Percentiles rank a stretch among this genome's conserved stretches.
Conservation (phyloP, 139 green algal genomes). For the Gonium pectorale region DNA sequence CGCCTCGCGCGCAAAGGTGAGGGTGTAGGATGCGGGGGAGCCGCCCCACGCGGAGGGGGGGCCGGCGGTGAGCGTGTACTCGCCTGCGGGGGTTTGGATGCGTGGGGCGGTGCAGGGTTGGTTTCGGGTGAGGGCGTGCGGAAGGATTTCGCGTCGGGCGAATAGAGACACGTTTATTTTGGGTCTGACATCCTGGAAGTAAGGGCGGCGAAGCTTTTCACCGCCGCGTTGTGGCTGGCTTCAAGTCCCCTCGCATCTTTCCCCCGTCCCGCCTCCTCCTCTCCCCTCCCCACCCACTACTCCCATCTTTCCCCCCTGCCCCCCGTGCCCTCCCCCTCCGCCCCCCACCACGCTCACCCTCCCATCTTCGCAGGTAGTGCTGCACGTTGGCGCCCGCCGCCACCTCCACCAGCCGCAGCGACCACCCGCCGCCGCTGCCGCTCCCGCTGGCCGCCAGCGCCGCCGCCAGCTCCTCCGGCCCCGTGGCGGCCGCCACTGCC, state of each 20-base stretch:
- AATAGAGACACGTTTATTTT: too few relatives aligned
- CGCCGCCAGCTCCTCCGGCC: slow-evolving; percentile 52
- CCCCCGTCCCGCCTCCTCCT: too few relatives aligned
- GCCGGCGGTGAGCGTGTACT: slow-evolving; percentile 2
- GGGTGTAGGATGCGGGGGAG: neutral
- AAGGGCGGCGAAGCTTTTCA: too few relatives aligned
- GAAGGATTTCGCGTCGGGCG: too few relatives aligned
- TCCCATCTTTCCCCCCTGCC: too few relatives aligned
- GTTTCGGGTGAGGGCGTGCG: neutral
- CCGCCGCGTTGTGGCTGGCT: too few relatives aligned
- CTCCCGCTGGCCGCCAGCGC: slow-evolving; percentile 26
- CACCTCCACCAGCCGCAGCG: slow-evolving; percentile 61
- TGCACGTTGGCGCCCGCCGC: slow-evolving; percentile 53
- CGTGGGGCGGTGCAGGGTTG: neutral
- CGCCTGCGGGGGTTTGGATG: slow-evolving; percentile 1
- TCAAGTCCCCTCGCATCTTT: too few relatives aligned
- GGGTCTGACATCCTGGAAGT: too few relatives aligned
- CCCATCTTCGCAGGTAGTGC: slow-evolving; percentile 64
- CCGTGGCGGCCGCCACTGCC: slow-evolving; percentile 33
- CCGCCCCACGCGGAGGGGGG: neutral
- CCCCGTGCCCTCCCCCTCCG: neutral
- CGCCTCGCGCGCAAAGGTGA: slow-evolving; percentile 51
- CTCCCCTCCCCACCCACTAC: too few relatives aligned
- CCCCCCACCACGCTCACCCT: slow-evolving; percentile 34
- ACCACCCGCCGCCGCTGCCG: neutral